These are phyloP conservation scores for Thielaviopsis punctulata DNA, from an alignment of 2,329 filamentous ascomycete genomes.

Conservation along the genomic window DNA sequence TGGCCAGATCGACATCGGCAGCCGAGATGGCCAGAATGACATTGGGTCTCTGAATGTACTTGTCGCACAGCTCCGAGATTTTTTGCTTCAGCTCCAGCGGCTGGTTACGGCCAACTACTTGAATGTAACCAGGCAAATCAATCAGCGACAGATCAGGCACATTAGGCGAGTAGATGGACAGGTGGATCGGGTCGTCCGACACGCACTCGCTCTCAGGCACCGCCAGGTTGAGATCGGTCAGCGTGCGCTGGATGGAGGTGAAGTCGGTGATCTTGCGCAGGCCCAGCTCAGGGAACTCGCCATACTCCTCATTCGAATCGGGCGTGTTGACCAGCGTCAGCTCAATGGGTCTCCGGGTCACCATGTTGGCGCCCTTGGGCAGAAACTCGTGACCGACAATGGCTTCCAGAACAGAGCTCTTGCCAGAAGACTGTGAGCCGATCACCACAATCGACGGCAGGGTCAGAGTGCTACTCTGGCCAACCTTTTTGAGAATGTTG, in stretches of 20 bases:
- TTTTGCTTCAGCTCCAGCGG: conserved; percentile 85
- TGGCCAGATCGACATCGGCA: conserved; percentile 90
- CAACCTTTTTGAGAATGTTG: conserved; percentile 76
- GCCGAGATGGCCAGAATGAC: conserved; percentile 95
- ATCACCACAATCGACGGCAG: conserved; percentile 98
- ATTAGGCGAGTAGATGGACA: conserved; percentile 87
- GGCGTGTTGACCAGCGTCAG: conserved; percentile 92
- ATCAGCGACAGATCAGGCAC: conserved; percentile 92
- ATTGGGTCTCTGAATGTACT: conserved; percentile 92
- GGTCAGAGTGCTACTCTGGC: conserved; percentile 74
- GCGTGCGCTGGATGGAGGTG: conserved; percentile 72
- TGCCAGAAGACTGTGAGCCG: conserved; percentile 92
- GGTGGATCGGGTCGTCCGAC: conserved; percentile 88
- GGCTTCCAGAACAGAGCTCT: conserved; percentile 90
- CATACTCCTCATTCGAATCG: conserved; percentile 71
- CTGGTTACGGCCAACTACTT: conserved; percentile 82
- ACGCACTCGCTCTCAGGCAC: conserved; percentile 86
- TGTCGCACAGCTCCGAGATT: conserved; percentile 90
- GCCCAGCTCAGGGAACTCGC: conserved; percentile 86
- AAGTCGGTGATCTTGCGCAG: conserved; percentile 86
- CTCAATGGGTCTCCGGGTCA: conserved; percentile 88
- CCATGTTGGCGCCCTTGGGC: conserved; percentile 98
- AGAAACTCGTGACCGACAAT: conserved; percentile 97
- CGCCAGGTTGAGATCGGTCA: conserved; percentile 87
- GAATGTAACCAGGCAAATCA: conserved; percentile 92